A percentile compares a stretch with the other conserved stretches of the same genome.
Evolutionary conservation across 176 grass and related monocot genomes (phyloP).

Genomic region (Aegilops longissima): DNA sequence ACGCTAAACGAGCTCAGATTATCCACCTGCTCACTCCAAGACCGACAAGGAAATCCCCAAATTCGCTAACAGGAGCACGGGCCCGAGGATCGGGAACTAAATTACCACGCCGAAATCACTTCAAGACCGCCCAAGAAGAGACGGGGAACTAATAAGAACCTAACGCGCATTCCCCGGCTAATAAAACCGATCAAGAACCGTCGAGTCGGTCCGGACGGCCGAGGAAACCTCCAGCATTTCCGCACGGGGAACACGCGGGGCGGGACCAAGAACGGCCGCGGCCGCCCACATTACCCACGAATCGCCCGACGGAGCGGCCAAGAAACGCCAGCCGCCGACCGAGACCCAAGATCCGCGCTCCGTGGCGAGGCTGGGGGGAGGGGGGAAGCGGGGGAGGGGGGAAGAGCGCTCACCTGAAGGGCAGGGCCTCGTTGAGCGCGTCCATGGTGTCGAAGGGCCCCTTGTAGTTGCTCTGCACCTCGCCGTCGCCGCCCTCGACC

Average conservation of each 20-base stretch:
- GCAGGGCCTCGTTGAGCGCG: constrained; percentile 79
- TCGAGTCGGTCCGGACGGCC: background rate
- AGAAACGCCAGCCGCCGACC: constrained; percentile 1
- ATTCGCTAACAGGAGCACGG: background rate
- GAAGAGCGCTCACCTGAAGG: constrained; percentile 54
- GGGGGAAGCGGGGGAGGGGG: background rate
- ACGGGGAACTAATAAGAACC: constrained; percentile 12
- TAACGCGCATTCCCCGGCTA: background rate
- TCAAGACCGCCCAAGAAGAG: background rate
- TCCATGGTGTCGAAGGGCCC: constrained; percentile 92
- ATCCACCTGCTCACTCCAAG: background rate
- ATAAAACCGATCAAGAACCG: constrained; percentile 26
- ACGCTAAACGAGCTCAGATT: constrained; percentile 1
- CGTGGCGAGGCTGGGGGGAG: background rate
- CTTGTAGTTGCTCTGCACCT: constrained; percentile 89
- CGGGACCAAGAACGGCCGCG: constrained; percentile 32
- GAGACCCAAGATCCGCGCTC: constrained; percentile 40
- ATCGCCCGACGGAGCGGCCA: background rate
- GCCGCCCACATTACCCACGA: constrained; percentile 24
- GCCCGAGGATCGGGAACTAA: constrained; percentile 21
- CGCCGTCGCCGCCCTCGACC: constrained; percentile 67
- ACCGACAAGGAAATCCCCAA: constrained; percentile 16
- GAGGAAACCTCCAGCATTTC: constrained; percentile 19
- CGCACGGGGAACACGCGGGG: background rate
- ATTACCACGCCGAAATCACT: background rate